Evolutionary conservation across 495 filamentous ascomycete species (phyloP), one percentile per base, ranked within the genome.

Genomic region (Lasiosphaeria ovina): DNA sequence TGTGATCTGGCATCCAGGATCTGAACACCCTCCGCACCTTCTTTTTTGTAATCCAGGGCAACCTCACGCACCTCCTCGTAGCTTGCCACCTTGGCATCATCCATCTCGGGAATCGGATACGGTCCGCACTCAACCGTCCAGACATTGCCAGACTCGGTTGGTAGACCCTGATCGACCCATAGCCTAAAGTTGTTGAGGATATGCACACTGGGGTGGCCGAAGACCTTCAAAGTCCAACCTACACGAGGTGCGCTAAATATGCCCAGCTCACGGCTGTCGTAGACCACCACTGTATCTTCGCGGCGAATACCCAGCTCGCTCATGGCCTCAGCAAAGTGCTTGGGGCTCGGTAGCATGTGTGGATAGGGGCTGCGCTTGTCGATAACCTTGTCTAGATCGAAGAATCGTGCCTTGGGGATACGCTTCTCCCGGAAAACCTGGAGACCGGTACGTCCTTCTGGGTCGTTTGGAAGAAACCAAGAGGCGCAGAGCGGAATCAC

Each of bases 391-490:
- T 98, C 95, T 31, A 98, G 80, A 73, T 98, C 91, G 72, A 98
- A 98, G 83, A 98, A 98, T n/a, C 92, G 87, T 2, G 94, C 86
- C 61, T 83, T 83, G 0, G 93, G 92, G 61, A 98, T 92, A 49
- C 89, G 89, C 63, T 82, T 81, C 65, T 88, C 78, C 59, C 81
- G 81, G 80, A 92, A 98, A 59, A 87, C 85, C 45, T 90, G 77
- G 62, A 82, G 78, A 52, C 95, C 95, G 58, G 81, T 92, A 60
- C 92, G 89, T 31, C 85, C 80, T 32, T 74, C 49, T 12, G 76
- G 68, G 60, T 94, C 92, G 77, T 96, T 97, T 44, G 95, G 94
- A 65, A 98, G 83, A 68, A 97, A 98, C 94, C 94, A 98, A 36
- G 91, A 84, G 42, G 92, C 94, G 71, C 90, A 97, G 54, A 98